A percentile compares a stretch with the other conserved stretches of the same genome.
These are phyloP conservation scores for Basidiobolus meristosporus DNA, from an alignment of 371 early-diverging fungal species.

Conservation along the genomic window DNA sequence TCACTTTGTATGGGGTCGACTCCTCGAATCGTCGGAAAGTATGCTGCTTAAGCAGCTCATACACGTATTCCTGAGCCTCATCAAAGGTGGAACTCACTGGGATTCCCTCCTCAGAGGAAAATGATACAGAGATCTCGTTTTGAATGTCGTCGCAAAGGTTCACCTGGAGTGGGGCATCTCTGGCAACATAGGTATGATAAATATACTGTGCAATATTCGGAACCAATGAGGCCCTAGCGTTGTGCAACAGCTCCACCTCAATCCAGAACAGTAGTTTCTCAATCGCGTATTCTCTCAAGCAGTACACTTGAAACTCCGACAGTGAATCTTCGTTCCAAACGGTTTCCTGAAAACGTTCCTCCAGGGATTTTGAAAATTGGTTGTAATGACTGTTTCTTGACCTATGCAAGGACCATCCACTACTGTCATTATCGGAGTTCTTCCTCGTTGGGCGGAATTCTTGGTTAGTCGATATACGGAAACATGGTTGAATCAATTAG, in stretches of 20 bases:
- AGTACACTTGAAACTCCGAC: slow-evolving; percentile 16
- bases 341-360: too few species aligned
- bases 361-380: too few species aligned
- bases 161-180: slow-evolving; percentile 22
- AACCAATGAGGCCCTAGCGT: too few species aligned
- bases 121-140: slow-evolving; percentile 14
- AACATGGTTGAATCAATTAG: too few species aligned
- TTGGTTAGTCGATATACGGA: too few species aligned
- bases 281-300: slow-evolving; percentile 26
- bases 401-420: too few species aligned
- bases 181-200: slow-evolving; percentile 22
- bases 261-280: slow-evolving; percentile 36
- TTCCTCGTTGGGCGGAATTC: too few species aligned
- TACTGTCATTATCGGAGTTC: too few species aligned
- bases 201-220: slow-evolving; percentile 17
- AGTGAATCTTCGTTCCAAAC: too few species aligned
- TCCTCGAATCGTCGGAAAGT: slow-evolving; percentile 27
- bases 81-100: slow-evolving; percentile 23
- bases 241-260: slow-evolving; percentile 23
- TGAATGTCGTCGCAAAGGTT: slow-evolving; percentile 25
- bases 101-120: slow-evolving; percentile 10
- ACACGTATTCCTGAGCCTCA: slow-evolving; percentile 30
- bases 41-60: slow-evolving; percentile 27
- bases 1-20: slow-evolving; percentile 3
- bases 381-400: too few species aligned